Evolutionary conservation across 164 flowering plant genomes (phyloP), one percentile per base, ranked within the genome.

Genomic region (Saururus chinensis): DNA sequence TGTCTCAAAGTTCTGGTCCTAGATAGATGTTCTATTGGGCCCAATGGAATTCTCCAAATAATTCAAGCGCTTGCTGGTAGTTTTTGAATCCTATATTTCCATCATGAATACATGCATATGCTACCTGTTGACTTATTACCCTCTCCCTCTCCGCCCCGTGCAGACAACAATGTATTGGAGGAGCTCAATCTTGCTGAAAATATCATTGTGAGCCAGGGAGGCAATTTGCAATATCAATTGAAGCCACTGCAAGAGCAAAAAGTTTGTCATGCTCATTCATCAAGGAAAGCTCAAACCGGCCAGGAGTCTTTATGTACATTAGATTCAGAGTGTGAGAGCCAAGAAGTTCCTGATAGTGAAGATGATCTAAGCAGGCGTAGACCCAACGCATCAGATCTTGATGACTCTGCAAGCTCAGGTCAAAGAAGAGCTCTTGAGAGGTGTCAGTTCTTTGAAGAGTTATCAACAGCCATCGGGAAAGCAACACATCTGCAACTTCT

Each of bases 291-390:
- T 35, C 68, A 73, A 45, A 41, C 55, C 52, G 62, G 48, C 60
- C 75, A 71, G 48, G 73, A 69, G 48, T 78, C 53, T 11, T 19
- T 59, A 52, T 63, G 71, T 63, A 59, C 25, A 37, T 58, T 57
- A 35, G 70, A 76, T 69, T 56, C 73, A 7, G 80, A 78, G 6
- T 63, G 54, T 60, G 62, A 66, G 65, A 70, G 76, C 25, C 84
- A 88, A 59, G 92, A 84, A 79, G 89, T 85, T 66, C 89, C 96
- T 60, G 95, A 90, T 68, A 93, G 93, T 68, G 95, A 85, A 77
- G 97, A 90, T 65, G 82, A 72, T 17, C 56, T 23, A 26, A 70
- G 22, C 0, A 62, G 65, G 55, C 70, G 11, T 23, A 68, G 74
- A 26, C 69, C 79, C 19, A 61, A 64, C 40, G 57, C 69, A 37